A percentile compares a stretch with the other conserved stretches of the same genome.
Evolutionary conservation across 805 yeast genomes (phyloP).

Genomic region (Candida pseudoglaebosa): DNA sequence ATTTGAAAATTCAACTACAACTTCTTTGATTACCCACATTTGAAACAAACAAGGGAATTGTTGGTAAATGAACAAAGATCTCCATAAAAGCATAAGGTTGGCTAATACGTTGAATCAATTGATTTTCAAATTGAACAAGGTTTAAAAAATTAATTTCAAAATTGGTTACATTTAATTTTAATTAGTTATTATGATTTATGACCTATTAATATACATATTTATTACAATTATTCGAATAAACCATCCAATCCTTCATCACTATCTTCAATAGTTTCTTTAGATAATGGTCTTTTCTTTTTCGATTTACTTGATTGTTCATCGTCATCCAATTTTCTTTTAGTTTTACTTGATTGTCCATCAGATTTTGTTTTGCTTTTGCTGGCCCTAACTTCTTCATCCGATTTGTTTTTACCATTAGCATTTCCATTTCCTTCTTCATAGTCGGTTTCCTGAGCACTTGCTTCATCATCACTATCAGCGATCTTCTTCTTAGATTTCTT

Average conservation of each 20-base stretch:
- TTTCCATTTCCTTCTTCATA: slow-evolving; percentile 12
- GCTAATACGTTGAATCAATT: background rate
- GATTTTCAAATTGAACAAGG: no score
- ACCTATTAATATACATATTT: slow-evolving; percentile 1
- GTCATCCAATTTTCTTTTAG: slow-evolving; percentile 14
- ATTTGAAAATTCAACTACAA: no score
- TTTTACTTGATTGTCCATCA: slow-evolving; percentile 26
- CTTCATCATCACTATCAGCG: slow-evolving; percentile 33
- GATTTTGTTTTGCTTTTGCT: slow-evolving; percentile 10
- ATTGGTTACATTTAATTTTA: no score
- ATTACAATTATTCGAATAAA: slow-evolving; percentile 6
- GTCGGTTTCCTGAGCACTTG: slow-evolving; percentile 19
- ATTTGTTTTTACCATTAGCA: slow-evolving; percentile 11
- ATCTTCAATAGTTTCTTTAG: slow-evolving; percentile 38
- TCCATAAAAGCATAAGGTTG: no score
- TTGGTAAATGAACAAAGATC: no score
- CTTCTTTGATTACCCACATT: no score
- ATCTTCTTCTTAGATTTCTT: slow-evolving; percentile 26
- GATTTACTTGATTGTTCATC: slow-evolving; percentile 7
- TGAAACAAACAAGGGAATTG: no score
- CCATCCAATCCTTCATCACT: slow-evolving; percentile 45
- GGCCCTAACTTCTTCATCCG: slow-evolving; percentile 17
- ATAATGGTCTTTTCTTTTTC: slow-evolving; percentile 23
- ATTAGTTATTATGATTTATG: background rate
- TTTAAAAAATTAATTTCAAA: no score